Base-by-base conservation (phyloP, 2,329 filamentous ascomycete species). In the Ceratocystis alfenasii region DNA sequence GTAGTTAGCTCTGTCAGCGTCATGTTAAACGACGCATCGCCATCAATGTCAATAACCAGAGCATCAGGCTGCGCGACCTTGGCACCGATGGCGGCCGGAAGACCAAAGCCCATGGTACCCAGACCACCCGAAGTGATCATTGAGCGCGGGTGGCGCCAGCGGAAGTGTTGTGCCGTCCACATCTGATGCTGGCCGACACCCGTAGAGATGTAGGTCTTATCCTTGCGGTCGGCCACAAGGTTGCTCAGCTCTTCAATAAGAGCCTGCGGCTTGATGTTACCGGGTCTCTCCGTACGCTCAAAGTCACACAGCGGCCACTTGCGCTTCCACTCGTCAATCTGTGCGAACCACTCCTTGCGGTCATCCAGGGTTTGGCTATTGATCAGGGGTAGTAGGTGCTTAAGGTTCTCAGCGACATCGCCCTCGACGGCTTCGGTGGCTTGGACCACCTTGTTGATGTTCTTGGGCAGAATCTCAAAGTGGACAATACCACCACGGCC, bases 371-470 rank as follows among this genome's bases (percentile, higher is more conserved):
- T 75, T 69, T 83, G 84, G 28, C 79, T 70, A 64, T 89, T 76
- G 25, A 96, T 77, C 64, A 84, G 79, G 10, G 93, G 92, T 45
- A 97, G 72, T 63, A 97, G 85, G 36, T 83, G 78, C 63, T 80
- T 80, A 44, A 97, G 79, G 76, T 95, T 97, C 20, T 86, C 78
- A 2, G 87, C 86, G 36, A 96, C 90, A 73, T 97, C 93, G 67
- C 94, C 94, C 77, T 96, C 93, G 20, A 97, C 87, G 59, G 94
- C 93, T 78, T 96, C 91, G 53, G 89, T 96, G 6, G 93, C 92
- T 78, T 97, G 90, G 15, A 99, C 88, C 53, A 97, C 92, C 83
- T 97, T 99, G 85, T 97, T 97, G 79, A 97, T 97, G 80, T 99
- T 97, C 86, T 99, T 99, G 72, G 94, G 93, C 87, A 97, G 88